These are phyloP conservation scores for Didymosphaeria variabile DNA, from an alignment of 2,329 filamentous ascomycete species.

Conservation along the genomic window DNA sequence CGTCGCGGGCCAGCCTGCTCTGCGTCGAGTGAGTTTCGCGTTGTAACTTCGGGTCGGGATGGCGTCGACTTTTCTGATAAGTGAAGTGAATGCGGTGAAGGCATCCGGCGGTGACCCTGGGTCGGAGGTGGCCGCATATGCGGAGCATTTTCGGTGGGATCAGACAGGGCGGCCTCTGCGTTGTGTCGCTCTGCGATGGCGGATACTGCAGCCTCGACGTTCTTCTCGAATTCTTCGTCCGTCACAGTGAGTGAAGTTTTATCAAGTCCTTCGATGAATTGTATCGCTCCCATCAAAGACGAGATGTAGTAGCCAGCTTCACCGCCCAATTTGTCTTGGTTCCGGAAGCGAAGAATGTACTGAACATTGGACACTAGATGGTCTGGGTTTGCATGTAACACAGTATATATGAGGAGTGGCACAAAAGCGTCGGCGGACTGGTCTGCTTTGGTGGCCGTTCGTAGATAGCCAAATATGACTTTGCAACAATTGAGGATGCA, in stretches of 20 bases:
- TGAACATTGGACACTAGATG: slow-evolving; percentile 97
- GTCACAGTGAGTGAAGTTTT: slow-evolving; percentile 91
- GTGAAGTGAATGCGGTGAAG: slow-evolving; percentile 55
- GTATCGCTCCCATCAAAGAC: slow-evolving; percentile 92
- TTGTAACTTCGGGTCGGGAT: slow-evolving; percentile 66
- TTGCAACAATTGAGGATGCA: slow-evolving; percentile 99
- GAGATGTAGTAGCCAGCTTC: slow-evolving; percentile 98
- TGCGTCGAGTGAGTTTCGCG: slow-evolving; percentile 67
- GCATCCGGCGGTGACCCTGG: slow-evolving; percentile 45
- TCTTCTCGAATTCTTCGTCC: slow-evolving; percentile 93
- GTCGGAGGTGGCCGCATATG: slow-evolving; percentile 28
- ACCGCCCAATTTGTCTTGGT: slow-evolving; percentile 96
- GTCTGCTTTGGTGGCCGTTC: slow-evolving; percentile 84
- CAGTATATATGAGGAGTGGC: slow-evolving; percentile 92
- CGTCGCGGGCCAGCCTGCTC: slow-evolving; percentile 67
- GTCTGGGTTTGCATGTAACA: slow-evolving; percentile 92
- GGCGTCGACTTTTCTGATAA: slow-evolving; percentile 60
- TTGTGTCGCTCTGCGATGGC: slow-evolving; percentile 91
- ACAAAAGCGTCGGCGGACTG: slow-evolving; percentile 94
- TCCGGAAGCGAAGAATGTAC: slow-evolving; percentile 95
- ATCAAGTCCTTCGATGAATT: slow-evolving; percentile 97
- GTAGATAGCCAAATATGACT: slow-evolving; percentile 94
- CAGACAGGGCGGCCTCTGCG: slow-evolving; percentile 52
- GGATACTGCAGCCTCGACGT: slow-evolving; percentile 96
- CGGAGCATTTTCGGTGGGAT: slow-evolving; percentile 23